Percentiles rank a stretch among this genome's conserved stretches.
phyloP scores from a whole-genome alignment of 345 rosid species.

The Capsella bursapastoris region DNA sequence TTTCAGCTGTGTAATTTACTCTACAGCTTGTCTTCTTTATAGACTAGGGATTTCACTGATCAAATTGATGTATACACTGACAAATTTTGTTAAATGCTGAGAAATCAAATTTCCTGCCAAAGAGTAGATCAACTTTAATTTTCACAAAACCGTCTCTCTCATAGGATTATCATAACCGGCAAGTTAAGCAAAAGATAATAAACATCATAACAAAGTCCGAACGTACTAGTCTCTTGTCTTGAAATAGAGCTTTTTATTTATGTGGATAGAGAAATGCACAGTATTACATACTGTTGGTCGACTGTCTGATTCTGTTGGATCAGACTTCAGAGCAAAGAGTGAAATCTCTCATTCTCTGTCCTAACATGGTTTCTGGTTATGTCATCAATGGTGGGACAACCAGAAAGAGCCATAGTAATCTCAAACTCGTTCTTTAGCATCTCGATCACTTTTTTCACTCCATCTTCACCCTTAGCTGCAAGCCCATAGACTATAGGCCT shows the following conservation, averaged over 20 bases:
- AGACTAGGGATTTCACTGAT: conserved; percentile 14
- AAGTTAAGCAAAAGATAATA: neutral
- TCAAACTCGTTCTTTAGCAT: conserved; percentile 85
- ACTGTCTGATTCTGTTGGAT: conserved; percentile 21
- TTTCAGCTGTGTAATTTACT: conserved; percentile 25
- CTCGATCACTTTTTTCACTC: conserved; percentile 62
- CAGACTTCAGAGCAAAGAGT: conserved; percentile 50
- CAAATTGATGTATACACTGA: conserved; percentile 29
- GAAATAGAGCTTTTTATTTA: conserved; percentile 5
- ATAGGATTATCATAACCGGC: neutral
- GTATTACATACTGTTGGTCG: neutral
- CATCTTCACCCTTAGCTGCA: conserved; percentile 78
- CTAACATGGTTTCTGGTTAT: conserved; percentile 67
- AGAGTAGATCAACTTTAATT: neutral
- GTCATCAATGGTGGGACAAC: conserved; percentile 64
- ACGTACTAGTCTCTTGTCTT: neutral
- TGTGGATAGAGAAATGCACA: neutral
- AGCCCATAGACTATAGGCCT: conserved; percentile 79
- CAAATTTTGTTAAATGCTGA: conserved; percentile 9
- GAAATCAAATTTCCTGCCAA: conserved; percentile 11
- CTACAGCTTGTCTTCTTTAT: neutral
- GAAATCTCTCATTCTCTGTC: conserved; percentile 52
- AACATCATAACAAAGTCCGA: neutral
- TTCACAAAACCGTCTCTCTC: neutral
- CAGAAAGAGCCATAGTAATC: conserved; percentile 80